Conservation (phyloP, 179 eudicot species). For the Patellifolia procumbens region DNA sequence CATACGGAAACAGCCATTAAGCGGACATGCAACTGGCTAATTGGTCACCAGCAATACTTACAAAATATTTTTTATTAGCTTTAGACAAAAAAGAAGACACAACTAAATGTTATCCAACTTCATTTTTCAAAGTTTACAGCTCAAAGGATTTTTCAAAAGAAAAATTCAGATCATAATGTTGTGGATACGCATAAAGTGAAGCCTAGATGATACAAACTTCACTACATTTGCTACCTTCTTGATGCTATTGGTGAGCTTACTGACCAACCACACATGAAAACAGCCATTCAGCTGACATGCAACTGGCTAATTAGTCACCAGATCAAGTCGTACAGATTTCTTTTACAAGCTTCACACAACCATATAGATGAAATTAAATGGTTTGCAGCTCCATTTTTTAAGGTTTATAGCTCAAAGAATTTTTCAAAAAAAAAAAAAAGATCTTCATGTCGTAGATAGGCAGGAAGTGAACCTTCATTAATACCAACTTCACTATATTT, state of each 20-base stretch:
- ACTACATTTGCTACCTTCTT: slow-evolving; percentile 13
- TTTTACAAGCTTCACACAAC: too few species aligned
- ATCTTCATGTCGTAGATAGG: slow-evolving; percentile 15
- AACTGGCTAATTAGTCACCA: slow-evolving; percentile 47
- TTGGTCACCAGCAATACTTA: slow-evolving; percentile 23
- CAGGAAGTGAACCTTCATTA: slow-evolving; percentile 17
- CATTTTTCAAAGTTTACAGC: neutral
- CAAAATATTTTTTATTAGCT: too few species aligned
- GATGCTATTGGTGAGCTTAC: slow-evolving; percentile 29
- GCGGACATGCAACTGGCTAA: slow-evolving; percentile 43
- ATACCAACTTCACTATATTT: slow-evolving; percentile 18
- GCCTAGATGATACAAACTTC: slow-evolving; percentile 7
- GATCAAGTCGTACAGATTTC: neutral
- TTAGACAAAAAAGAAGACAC: too few species aligned
- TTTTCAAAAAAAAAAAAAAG: neutral
- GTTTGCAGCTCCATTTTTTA: too few species aligned
- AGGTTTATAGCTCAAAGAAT: neutral
- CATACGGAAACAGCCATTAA: slow-evolving; percentile 25
- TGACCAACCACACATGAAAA: slow-evolving; percentile 41
- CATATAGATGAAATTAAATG: neutral
- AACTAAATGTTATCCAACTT: neutral
- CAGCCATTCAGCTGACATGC: slow-evolving; percentile 28
- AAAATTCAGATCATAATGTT: slow-evolving; percentile 2
- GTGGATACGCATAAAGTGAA: slow-evolving; percentile 22
- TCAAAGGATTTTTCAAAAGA: neutral